Evolutionary conservation across 257 asterid species (phyloP), one percentile per base, ranked within the genome.

Genomic region (Plantago ovata): DNA sequence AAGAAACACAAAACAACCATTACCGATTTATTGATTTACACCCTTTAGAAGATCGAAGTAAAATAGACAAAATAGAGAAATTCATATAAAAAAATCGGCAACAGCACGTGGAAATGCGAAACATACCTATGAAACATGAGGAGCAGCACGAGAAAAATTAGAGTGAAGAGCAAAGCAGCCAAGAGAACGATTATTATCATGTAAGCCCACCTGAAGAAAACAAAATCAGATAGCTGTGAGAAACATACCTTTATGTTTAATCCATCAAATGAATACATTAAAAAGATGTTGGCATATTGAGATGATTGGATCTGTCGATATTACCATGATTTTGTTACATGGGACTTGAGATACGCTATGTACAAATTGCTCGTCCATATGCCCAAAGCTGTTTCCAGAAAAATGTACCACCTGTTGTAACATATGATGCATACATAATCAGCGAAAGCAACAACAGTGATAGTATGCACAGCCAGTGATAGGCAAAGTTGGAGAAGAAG

Each of bases 381-480:
- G 76, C 87, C 76, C 79, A 93, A 65, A 38, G 81, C 87, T 56
- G 97, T 72, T 80, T 93, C 98, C 81, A 72, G 94, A 45, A 67
- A 84, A 70, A 93, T 79, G 82, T 89, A 93, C 97, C 93, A 93
- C 98, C 98, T 93, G 80, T 68, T 58, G 55, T 53, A 69, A 28
- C 36, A 50, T 2, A 50, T 63, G 55, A 52, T 32, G 57, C 18
- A 53, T 52, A 60, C 10, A 63, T 16, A 52, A 3, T 44, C 45
- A 9, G 55, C 20, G 1, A 49, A 20, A 48, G 18, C 21, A 48
- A 18, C 15, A 46, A 46, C 11, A 48, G 7, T 49, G 32, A 24
- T 5, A 24, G 32, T 24, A 24, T 24, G 32, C 5, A 24, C 32
- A 24, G 32, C 5, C 32, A 24, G 5, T 24, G 32, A 24, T 24